Conservation (phyloP, 1,139 yeast genomes). For the Suhomyces wounanorum region DNA sequence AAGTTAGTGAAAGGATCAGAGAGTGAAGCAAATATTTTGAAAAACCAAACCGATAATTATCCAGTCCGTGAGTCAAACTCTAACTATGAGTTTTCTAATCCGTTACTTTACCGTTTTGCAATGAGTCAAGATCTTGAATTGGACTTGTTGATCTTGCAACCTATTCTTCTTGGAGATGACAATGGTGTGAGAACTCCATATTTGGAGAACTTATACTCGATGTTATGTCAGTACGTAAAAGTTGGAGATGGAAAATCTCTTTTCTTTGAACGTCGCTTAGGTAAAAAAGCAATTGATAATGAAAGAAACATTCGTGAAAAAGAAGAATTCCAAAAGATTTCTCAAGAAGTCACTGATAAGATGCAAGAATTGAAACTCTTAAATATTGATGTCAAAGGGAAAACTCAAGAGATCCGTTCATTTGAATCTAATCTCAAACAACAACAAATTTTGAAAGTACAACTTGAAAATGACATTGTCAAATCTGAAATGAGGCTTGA, state of each 20-base stretch:
- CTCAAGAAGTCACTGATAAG: conserved; percentile 14
- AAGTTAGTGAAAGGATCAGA: conserved; percentile 66
- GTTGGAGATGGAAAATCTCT: conserved; percentile 44
- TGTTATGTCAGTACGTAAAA: conserved; percentile 66
- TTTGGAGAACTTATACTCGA: conserved; percentile 81
- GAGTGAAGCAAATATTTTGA: conserved; percentile 59
- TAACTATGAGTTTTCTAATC: conserved; percentile 49
- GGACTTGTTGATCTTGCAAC: conserved; percentile 78
- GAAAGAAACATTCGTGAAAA: not conserved
- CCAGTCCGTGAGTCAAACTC: conserved; percentile 30
- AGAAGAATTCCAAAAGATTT: conserved; percentile 3
- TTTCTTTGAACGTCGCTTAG: conserved; percentile 27
- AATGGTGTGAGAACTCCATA: conserved; percentile 84
- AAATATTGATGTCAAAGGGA: conserved; percentile 24
- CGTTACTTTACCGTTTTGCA: conserved; percentile 61
- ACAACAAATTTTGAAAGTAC: conserved; percentile 22
- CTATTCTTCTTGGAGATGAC: conserved; percentile 85
- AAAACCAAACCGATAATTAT: conserved; percentile 52
- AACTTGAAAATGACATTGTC: conserved; percentile 22
- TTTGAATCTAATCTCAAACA: conserved; percentile 26
- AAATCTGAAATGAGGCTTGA: conserved; percentile 19
- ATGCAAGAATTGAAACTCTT: conserved; percentile 22
- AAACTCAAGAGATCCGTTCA: conserved; percentile 23
- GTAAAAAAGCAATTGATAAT: conserved; percentile 21
- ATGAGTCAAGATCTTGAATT: conserved; percentile 58